Conservation (phyloP, 2,329 filamentous ascomycete genomes). For the Xylariaceae sp. region DNA sequence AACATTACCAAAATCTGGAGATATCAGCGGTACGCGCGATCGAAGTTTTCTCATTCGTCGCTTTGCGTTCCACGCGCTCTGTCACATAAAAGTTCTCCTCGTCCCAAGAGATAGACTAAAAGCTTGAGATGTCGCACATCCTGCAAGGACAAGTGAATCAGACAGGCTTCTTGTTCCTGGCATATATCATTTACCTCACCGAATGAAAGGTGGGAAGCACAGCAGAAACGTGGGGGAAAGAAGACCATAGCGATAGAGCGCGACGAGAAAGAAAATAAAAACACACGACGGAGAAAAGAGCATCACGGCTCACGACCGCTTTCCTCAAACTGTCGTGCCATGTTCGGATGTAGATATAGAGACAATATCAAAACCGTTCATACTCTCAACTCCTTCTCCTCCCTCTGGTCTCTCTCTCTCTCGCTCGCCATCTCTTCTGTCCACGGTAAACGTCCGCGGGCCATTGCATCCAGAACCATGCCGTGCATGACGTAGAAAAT, state of each 20-base stretch:
- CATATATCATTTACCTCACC: conserved; percentile 3
- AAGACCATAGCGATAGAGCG: neutral
- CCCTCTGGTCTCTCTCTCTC: too few relatives aligned
- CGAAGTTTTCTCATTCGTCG: conserved; percentile 8
- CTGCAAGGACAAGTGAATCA: conserved; percentile 3
- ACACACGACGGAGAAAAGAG: neutral
- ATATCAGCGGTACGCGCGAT: conserved; percentile 8
- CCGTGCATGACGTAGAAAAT: too few relatives aligned
- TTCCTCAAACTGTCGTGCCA: conserved; percentile 4
- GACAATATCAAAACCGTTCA: neutral
- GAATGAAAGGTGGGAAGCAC: conserved; percentile 10
- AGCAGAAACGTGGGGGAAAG: conserved; percentile 12
- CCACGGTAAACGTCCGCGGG: too few relatives aligned
- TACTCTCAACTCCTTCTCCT: neutral
- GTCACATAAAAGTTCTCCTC: conserved; percentile 1
- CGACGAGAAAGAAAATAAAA: neutral
- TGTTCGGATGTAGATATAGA: conserved; percentile 2
- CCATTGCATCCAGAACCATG: too few relatives aligned
- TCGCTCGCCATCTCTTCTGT: too few relatives aligned
- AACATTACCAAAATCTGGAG: conserved; percentile 4
- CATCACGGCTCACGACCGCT: conserved; percentile 1
- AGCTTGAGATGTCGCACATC: conserved; percentile 1
- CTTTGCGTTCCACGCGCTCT: conserved; percentile 7
- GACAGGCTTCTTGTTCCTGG: conserved; percentile 12
- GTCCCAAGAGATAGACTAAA: neutral